phyloP scores from a whole-genome alignment of 306 rosid species.

The Glycine soja region DNA sequence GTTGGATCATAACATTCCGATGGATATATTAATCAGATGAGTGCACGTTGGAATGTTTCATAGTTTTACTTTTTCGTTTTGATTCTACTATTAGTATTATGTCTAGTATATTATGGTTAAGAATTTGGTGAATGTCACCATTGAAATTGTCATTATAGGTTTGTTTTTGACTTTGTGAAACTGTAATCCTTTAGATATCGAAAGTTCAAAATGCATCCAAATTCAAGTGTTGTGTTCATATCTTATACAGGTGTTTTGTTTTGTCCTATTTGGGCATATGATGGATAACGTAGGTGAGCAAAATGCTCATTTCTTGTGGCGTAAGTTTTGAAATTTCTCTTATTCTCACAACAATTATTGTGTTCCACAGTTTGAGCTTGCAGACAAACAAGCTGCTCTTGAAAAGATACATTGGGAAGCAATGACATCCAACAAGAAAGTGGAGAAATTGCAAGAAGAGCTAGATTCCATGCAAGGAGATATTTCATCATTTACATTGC shows the following conservation, averaged over 20 bases:
- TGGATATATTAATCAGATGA: background rate
- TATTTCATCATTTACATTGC: constrained; percentile 49
- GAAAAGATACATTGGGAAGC: constrained; percentile 82
- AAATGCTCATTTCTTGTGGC: background rate
- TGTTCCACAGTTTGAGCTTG: constrained; percentile 70
- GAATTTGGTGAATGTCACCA: too few species aligned
- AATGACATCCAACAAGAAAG: constrained; percentile 58
- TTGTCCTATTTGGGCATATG: background rate
- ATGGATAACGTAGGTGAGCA: constrained; percentile 5
- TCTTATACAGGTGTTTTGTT: background rate
- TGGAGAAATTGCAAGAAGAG: constrained; percentile 43
- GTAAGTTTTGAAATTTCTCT: constrained; percentile 18
- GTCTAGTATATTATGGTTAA: too few species aligned
- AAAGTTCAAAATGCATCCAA: constrained; percentile 4
- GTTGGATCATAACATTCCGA: constrained; percentile 9
- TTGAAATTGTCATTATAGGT: too few species aligned
- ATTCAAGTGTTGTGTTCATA: constrained; percentile 1
- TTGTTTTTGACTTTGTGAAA: too few species aligned
- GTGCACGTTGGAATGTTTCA: background rate
- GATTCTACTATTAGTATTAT: background rate
- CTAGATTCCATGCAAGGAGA: constrained; percentile 52
- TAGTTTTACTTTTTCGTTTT: too few species aligned
- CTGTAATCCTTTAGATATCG: background rate
- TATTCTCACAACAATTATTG: background rate
- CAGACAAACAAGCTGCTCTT: constrained; percentile 85